A percentile compares a stretch with the other conserved stretches of the same genome.
Evolutionary conservation across 1,284 basidiomycete species (phyloP).

Genomic region (Apiotrichum gamsii): DNA sequence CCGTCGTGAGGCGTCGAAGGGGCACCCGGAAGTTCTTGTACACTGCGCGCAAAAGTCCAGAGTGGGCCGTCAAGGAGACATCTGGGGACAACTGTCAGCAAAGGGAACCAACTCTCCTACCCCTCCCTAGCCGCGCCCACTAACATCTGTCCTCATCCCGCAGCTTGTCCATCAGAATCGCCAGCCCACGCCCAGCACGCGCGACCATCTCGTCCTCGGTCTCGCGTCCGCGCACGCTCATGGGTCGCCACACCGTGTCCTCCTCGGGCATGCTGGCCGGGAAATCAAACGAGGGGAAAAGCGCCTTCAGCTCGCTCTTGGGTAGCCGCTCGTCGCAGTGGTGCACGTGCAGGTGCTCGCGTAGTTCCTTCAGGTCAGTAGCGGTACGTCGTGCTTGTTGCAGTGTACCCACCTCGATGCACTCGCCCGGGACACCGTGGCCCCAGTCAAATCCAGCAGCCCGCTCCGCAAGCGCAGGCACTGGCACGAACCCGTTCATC

Average conservation of each 20-base stretch:
- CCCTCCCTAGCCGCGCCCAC: constrained; percentile 1
- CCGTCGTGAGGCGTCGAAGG: constrained; percentile 18
- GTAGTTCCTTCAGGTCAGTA: constrained; percentile 21
- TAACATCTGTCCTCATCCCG: constrained; percentile 19
- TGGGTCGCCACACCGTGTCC: constrained; percentile 25
- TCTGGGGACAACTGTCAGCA: constrained; percentile 3
- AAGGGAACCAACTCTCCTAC: not conserved
- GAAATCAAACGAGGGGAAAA: constrained; percentile 27
- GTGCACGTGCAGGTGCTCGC: constrained; percentile 35
- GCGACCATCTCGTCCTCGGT: constrained; percentile 31
- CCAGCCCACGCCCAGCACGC: constrained; percentile 19
- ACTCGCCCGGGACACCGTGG: constrained; percentile 21
- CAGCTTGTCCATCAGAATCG: constrained; percentile 20
- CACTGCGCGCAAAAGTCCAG: constrained; percentile 26
- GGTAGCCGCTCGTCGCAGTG: constrained; percentile 25
- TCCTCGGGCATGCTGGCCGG: constrained; percentile 19
- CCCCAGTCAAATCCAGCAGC: not conserved
- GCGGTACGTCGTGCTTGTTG: too few relatives aligned
- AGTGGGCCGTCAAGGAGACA: constrained; percentile 30
- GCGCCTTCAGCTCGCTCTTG: constrained; percentile 9
- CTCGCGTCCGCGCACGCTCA: constrained; percentile 22
- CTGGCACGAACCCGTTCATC: not conserved
- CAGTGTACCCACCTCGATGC: constrained; percentile 25
- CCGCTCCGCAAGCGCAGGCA: too few relatives aligned
- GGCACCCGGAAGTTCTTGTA: constrained; percentile 27